Evolutionary conservation across 495 filamentous ascomycete species (phyloP).

Genomic region (Chaetomium tenue): DNA sequence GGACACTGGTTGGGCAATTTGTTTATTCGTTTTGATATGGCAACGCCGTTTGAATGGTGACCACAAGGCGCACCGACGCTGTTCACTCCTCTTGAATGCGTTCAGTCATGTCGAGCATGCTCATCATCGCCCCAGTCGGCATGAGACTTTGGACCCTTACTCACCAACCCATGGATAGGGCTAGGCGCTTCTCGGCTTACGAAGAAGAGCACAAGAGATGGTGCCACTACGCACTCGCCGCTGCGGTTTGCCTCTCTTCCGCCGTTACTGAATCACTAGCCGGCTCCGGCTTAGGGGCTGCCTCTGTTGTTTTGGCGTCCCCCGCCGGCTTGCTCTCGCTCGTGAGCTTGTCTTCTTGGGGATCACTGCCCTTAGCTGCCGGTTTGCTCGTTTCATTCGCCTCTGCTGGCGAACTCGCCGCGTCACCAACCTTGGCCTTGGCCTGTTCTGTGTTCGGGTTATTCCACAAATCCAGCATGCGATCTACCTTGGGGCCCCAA

Average conservation of each 20-base stretch:
- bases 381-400: not conserved
- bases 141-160: not conserved
- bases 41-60: not conserved
- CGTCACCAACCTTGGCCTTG: not conserved
- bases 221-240: not conserved
- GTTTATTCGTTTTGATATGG: not conserved
- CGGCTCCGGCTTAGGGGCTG: not conserved
- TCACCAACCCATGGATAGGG: not conserved
- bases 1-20: not conserved
- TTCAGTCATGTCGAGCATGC: not conserved
- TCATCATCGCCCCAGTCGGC: not conserved
- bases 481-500: constrained; percentile 74
- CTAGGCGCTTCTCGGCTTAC: not conserved
- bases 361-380: not conserved
- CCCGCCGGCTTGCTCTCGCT: not conserved
- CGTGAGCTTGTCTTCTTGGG: not conserved
- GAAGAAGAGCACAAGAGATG: not conserved
- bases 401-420: not conserved
- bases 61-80: not conserved
- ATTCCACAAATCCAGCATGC: constrained; percentile 50
- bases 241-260: constrained; percentile 6
- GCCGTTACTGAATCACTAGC: not conserved
- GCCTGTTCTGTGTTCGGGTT: constrained; percentile 5
- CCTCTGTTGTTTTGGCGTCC: not conserved
- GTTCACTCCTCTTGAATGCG: not conserved